Percentiles rank a stretch among this genome's conserved stretches.
phyloP scores from a whole-genome alignment of 2,329 filamentous ascomycete genomes.

The Aureobasidium sp. region DNA sequence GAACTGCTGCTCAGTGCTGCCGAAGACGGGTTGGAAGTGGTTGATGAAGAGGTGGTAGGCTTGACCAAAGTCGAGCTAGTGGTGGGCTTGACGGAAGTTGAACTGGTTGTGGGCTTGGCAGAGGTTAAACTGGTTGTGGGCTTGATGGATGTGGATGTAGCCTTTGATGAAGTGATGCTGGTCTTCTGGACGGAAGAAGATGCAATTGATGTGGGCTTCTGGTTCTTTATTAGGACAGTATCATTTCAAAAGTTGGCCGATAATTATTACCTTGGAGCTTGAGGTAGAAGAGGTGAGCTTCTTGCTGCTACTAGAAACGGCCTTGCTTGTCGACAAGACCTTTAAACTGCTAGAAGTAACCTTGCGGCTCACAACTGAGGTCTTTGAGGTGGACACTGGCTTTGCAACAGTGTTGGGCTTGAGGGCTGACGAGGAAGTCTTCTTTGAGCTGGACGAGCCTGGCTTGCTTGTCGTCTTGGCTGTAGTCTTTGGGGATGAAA shows the following conservation, averaged over 20 bases:
- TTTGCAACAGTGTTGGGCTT: constrained; percentile 2
- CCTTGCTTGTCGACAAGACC: neutral
- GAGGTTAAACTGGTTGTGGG: neutral
- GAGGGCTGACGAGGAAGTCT: neutral
- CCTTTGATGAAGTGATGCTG: neutral
- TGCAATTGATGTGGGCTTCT: neutral
- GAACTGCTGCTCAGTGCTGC: neutral
- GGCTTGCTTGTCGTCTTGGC: neutral
- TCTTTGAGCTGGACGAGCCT: neutral
- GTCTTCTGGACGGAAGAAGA: neutral
- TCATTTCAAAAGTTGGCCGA: no score
- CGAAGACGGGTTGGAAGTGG: neutral
- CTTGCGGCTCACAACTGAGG: neutral
- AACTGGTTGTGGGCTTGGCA: neutral
- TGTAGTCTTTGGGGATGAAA: neutral
- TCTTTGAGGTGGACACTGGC: neutral
- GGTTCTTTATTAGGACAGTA: neutral
- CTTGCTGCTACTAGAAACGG: neutral
- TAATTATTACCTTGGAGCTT: neutral
- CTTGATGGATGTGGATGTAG: neutral
- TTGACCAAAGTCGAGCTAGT: neutral
- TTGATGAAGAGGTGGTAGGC: neutral
- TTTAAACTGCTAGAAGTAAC: neutral
- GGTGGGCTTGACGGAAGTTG: neutral
- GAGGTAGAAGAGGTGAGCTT: neutral